Evolutionary conservation across 108 stramenopile genomes (phyloP), one percentile per base, ranked within the genome.

Genomic region (Cyclotella kingstonii): DNA sequence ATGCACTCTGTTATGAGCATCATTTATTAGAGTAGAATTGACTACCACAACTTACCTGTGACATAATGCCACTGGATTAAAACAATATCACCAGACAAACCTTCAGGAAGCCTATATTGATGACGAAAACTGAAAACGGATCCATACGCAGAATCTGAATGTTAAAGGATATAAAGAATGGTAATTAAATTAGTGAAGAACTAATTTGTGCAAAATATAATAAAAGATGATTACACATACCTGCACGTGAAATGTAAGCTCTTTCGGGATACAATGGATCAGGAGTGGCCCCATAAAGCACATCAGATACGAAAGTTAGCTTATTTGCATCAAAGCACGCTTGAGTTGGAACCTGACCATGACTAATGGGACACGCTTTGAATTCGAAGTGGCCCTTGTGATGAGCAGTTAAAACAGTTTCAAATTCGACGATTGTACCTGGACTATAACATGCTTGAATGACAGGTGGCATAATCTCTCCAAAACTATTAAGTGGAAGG

Each of bases 11-110:
- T n/a, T n/a, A n/a, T n/a, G n/a, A n/a, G n/a, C n/a, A n/a, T n/a
- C n/a, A n/a, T n/a, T n/a, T n/a, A n/a, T n/a, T n/a, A n/a, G n/a
- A n/a, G n/a, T n/a, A n/a, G n/a, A n/a, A n/a, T n/a, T n/a, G n/a
- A n/a, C n/a, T n/a, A n/a, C n/a, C n/a, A n/a, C n/a, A 89, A 17
- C 59, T 56, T 84, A 84, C 85, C 46, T 86, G 83, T 15, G 81
- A 80, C 28, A 61, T 87, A 91, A 18, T 68, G 60, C 89, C 89
- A 91, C 45, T 87, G 84, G 22, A 84, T 34, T 12, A 87, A 48
- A 11, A 84, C 73, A 29, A 78, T 43, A 29, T 68, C 67, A 21
- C 67, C 67, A 44, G 48, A 47, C 23, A 68, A 19, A 5, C 57
- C 58, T 22, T 45, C 53, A 30, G 70, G 63, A 30, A 63, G 31